These are phyloP conservation scores for Tetragonia tetragonoides DNA, from an alignment of 148 eudicot genomes.

Conservation along the genomic window DNA sequence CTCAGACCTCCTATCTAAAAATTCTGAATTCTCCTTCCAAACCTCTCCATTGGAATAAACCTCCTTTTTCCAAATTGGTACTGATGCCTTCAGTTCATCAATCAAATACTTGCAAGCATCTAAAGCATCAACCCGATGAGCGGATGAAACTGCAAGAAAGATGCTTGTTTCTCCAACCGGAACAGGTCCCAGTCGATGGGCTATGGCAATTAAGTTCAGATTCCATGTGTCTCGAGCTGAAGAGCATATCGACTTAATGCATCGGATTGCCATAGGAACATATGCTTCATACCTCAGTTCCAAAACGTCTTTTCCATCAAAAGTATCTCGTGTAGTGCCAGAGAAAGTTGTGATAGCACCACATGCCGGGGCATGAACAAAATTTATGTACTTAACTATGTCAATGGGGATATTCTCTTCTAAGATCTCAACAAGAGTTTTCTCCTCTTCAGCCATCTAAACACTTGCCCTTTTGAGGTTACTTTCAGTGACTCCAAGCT, in stretches of 20 bases:
- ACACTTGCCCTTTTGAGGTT: not conserved
- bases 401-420: constrained; percentile 68
- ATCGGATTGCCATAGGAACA: constrained; percentile 80
- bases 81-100: constrained; percentile 84
- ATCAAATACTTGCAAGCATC: constrained; percentile 85
- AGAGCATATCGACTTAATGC: constrained; percentile 64
- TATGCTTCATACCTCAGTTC: constrained; percentile 95
- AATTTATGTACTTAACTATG: constrained; percentile 66
- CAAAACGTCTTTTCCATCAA: constrained; percentile 63
- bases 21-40: constrained; percentile 91
- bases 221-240: constrained; percentile 64
- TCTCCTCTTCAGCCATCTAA: constrained; percentile 49
- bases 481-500: not conserved
- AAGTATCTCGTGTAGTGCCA: constrained; percentile 87
- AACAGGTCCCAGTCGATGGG: constrained; percentile 73
- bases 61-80: constrained; percentile 97
- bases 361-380: constrained; percentile 65
- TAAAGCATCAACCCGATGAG: constrained; percentile 67
- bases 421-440: constrained; percentile 61
- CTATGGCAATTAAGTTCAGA: constrained; percentile 57
- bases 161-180: constrained; percentile 86
- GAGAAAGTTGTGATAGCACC: constrained; percentile 87
- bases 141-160: constrained; percentile 70
- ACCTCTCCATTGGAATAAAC: constrained; percentile 84
- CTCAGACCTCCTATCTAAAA: constrained; percentile 51